Evolutionary conservation across 1,284 basidiomycete species (phyloP), one percentile per base, ranked within the genome.

Genomic region (Cryptococcus amylolentus): DNA sequence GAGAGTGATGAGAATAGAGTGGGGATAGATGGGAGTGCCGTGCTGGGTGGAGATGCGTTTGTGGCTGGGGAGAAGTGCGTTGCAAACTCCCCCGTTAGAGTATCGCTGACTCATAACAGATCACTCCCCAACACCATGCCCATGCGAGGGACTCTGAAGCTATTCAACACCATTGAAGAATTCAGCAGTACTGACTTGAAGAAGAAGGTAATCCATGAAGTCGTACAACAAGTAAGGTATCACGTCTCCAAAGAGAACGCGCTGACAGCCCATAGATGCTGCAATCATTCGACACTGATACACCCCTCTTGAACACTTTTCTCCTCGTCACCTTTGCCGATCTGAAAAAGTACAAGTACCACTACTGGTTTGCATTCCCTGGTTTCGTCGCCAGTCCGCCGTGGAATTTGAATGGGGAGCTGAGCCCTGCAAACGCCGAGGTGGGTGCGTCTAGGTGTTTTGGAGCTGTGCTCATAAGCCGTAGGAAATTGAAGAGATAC

Each of bases 331-430:
- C 92, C 0, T 98, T 88, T 68, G 90, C 96, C 0, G 96, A 98
- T 75, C 85, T 98, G 58, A 98, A 98, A 81, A 97, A 95, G 77
- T 98, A 95, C 80, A 88, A 88, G 62, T 98, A 91, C 75, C 93
- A 88, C 72, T 97, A 98, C 77, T 98, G 95, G 94, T 97, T 97
- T 68, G 89, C 89, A 0, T 96, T 97, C 75, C 96, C 96, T 0
- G 91, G 92, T 0, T 85, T 98, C 56, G 84, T 88, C 0, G 82
- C 88, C 14, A 90, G 89, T 64, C 91, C 92, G 4, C 84, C 86
- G 0, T 96, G 92, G 92, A 85, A 91, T 77, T 83, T 91, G 56
- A 77, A 46, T 4, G 51, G 7, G n/a, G 57, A 56, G 1, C 57
- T 69, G 5, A 9, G 38, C 9, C 44, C 40, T 2, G 51, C 57